Percentiles rank a stretch among this genome's conserved stretches.
Evolutionary conservation across 2,329 filamentous ascomycete genomes (phyloP).

Genomic region (Botrytis aclada): DNA sequence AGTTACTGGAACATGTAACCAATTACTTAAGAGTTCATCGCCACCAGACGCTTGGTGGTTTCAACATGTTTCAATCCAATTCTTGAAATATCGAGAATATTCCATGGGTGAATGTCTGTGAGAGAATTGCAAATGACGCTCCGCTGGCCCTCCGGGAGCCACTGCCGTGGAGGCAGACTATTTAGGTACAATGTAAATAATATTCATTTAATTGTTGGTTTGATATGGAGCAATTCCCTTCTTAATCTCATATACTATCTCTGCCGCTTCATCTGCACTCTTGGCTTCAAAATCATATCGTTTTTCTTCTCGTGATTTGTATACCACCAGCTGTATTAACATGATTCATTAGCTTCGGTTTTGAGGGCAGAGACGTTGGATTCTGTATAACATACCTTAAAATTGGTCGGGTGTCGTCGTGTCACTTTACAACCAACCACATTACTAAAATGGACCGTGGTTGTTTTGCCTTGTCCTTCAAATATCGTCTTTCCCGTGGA

Average conservation of each 20-base stretch:
- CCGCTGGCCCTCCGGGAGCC: background rate
- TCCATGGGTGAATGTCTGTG: background rate
- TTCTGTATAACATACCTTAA: conserved; percentile 56
- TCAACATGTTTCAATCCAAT: background rate
- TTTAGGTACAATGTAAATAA: background rate
- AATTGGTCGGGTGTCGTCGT: conserved; percentile 74
- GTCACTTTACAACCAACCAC: conserved; percentile 80
- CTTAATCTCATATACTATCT: conserved; percentile 76
- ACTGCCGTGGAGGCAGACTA: background rate
- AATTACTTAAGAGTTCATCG: background rate
- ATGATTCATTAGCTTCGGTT: background rate
- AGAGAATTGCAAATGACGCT: background rate
- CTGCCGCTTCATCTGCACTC: conserved; percentile 67
- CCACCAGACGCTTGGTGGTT: background rate
- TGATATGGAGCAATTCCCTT: conserved; percentile 67
- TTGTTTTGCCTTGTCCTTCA: conserved; percentile 66
- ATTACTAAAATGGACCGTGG: conserved; percentile 77
- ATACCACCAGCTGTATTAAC: conserved; percentile 59
- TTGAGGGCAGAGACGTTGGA: background rate
- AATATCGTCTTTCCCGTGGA: conserved; percentile 61
- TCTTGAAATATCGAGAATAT: background rate
- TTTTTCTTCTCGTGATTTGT: conserved; percentile 72
- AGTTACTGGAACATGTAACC: background rate
- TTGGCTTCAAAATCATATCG: conserved; percentile 83
- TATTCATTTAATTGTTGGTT: conserved; percentile 19